Evolutionary conservation across 495 filamentous ascomycete species (phyloP).

Genomic region (Symbiotaphrina buchneri): DNA sequence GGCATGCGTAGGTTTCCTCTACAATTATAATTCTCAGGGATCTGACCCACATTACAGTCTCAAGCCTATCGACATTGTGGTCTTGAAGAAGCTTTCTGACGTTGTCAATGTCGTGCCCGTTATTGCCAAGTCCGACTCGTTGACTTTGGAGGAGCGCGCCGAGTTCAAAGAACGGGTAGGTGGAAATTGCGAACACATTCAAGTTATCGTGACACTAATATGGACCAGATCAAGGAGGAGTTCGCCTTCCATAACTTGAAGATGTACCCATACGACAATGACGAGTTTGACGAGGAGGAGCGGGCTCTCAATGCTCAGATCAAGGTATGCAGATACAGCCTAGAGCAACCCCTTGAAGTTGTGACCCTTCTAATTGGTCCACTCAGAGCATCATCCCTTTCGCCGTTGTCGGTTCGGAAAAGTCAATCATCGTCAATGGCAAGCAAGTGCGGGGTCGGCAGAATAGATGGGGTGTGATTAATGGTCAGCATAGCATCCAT

Average conservation of each 20-base stretch:
- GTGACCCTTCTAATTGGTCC: background rate
- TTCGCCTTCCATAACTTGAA: slow-evolving; percentile 98
- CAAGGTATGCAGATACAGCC: slow-evolving; percentile 37
- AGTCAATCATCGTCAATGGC: slow-evolving; percentile 89
- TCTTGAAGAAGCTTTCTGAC: slow-evolving; percentile 95
- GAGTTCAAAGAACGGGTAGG: slow-evolving; percentile 73
- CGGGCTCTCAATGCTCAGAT: slow-evolving; percentile 81
- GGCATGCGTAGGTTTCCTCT: slow-evolving; percentile 46
- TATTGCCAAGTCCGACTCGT: slow-evolving; percentile 91
- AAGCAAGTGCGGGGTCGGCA: slow-evolving; percentile 95
- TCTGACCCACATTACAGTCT: slow-evolving; percentile 22
- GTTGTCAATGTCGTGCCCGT: slow-evolving; percentile 98
- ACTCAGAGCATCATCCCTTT: slow-evolving; percentile 84
- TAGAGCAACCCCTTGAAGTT: background rate
- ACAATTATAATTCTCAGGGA: background rate
- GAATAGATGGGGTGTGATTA: slow-evolving; percentile 98
- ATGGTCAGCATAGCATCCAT: slow-evolving; percentile 16
- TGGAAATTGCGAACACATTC: no score
- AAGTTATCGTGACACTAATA: slow-evolving; percentile 1
- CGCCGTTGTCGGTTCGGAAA: slow-evolving; percentile 93
- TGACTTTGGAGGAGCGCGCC: slow-evolving; percentile 85
- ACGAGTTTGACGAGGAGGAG: slow-evolving; percentile 95
- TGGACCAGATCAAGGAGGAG: slow-evolving; percentile 68
- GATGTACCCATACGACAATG: slow-evolving; percentile 99
- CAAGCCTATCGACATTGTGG: slow-evolving; percentile 98